Evolutionary conservation across 768 basidiomycete species (phyloP).

Genomic region (Mycena amicta): DNA sequence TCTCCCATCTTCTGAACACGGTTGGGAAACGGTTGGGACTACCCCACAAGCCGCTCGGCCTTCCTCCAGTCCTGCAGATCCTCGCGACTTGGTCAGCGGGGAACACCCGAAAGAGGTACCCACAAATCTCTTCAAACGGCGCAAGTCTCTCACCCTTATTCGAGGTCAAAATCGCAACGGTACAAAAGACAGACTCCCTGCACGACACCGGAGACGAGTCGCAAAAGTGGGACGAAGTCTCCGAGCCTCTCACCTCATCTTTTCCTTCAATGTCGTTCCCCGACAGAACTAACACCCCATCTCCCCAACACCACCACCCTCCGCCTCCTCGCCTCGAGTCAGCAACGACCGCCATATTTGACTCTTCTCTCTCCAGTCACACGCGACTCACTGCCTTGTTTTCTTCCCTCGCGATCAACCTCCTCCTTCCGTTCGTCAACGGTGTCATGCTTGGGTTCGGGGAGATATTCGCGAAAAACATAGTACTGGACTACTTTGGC

Average conservation of each 20-base stretch:
- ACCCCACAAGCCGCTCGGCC: conserved; percentile 18
- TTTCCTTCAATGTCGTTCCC: conserved; percentile 83
- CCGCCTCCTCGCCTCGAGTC: conserved; percentile 32
- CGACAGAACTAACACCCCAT: conserved; percentile 58
- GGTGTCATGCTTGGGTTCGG: conserved; percentile 97
- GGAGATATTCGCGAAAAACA: conserved; percentile 85
- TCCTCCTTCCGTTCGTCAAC: conserved; percentile 87
- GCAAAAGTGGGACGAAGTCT: conserved; percentile 77
- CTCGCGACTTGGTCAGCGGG: conserved; percentile 41
- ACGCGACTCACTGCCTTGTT: conserved; percentile 70
- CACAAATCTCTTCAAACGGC: neutral
- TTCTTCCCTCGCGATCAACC: conserved; percentile 80
- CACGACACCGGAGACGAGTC: conserved; percentile 45
- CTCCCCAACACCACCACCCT: conserved; percentile 34
- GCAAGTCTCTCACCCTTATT: too few species aligned
- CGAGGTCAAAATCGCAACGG: neutral
- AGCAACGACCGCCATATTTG: conserved; percentile 72
- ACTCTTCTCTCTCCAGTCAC: conserved; percentile 62
- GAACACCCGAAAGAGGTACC: conserved; percentile 38
- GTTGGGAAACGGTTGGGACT: conserved; percentile 41
- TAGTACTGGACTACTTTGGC: conserved; percentile 60
- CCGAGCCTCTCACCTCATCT: conserved; percentile 60
- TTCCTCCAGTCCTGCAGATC: conserved; percentile 42
- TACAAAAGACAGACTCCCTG: conserved; percentile 37
- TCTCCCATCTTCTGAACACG: conserved; percentile 26